Percentiles rank a stretch among this genome's conserved stretches.
Evolutionary conservation across 768 basidiomycete genomes (phyloP).

Genomic region (Phaffia australis): DNA sequence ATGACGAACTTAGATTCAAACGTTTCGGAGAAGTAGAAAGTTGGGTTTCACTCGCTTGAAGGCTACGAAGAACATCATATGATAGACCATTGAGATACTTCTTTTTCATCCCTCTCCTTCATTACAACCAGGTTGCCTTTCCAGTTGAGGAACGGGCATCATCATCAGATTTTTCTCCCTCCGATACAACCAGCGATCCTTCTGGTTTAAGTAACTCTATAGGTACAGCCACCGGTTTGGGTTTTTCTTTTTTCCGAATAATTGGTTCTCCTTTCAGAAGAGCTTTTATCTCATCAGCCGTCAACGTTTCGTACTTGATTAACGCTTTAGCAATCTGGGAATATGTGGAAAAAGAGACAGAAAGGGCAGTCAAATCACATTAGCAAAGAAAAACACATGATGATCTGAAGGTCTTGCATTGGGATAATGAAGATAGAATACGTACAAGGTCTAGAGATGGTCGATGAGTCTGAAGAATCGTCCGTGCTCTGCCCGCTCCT

Average conservation of each 20-base stretch:
- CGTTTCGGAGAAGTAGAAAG: too few species aligned
- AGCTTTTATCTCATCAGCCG: constrained; percentile 13
- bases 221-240: too few species aligned
- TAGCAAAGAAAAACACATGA: background rate
- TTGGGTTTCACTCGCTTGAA: too few species aligned
- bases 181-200: too few species aligned
- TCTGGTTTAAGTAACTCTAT: too few species aligned
- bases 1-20: too few species aligned
- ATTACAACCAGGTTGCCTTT: too few species aligned
- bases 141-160: too few species aligned
- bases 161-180: too few species aligned
- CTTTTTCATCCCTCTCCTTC: too few species aligned
- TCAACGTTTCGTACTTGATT: constrained; percentile 19
- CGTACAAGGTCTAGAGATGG: constrained; percentile 11
- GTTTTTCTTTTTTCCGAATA: background rate
- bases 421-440: background rate
- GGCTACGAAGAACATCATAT: too few species aligned
- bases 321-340: constrained; percentile 18
- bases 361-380: background rate
- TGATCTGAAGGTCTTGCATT: background rate
- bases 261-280: background rate
- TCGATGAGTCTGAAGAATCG: constrained; percentile 8
- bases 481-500: constrained; percentile 4
- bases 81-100: too few species aligned
- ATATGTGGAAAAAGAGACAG: background rate